Evolutionary conservation across 768 basidiomycete genomes (phyloP).

Genomic region (Coprinopsis sp.): DNA sequence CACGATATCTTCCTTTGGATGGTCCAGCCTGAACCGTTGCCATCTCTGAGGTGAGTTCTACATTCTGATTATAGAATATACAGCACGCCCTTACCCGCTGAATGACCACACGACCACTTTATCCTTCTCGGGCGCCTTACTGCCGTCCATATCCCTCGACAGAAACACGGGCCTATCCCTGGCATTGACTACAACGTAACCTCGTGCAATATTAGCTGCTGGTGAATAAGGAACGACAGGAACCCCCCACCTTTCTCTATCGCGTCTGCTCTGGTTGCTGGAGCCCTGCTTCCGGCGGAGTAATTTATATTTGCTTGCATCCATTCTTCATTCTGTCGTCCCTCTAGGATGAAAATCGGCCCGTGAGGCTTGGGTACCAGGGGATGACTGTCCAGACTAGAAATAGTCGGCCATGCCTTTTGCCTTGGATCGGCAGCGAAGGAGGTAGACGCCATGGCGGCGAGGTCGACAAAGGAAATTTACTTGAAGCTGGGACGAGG

Average conservation of each 20-base stretch:
- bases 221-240: background rate
- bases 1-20: no score
- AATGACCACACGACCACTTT: background rate
- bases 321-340: background rate
- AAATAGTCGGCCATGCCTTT: no score
- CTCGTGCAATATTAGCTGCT: background rate
- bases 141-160: background rate
- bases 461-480: no score
- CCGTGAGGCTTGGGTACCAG: background rate
- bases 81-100: background rate
- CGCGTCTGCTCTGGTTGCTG: background rate
- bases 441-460: no score
- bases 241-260: background rate
- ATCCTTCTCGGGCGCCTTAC: background rate
- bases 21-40: no score
- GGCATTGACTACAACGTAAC: background rate
- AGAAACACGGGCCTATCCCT: background rate
- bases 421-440: no score
- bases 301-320: background rate
- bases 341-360: background rate
- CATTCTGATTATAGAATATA: no score
- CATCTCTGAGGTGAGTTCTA: no score
- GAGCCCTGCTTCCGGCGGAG: background rate
- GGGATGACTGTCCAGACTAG: no score
- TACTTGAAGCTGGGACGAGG: no score